These are phyloP conservation scores for Alternaria dauci DNA, from an alignment of 2,329 filamentous ascomycete species.

Conservation along the genomic window DNA sequence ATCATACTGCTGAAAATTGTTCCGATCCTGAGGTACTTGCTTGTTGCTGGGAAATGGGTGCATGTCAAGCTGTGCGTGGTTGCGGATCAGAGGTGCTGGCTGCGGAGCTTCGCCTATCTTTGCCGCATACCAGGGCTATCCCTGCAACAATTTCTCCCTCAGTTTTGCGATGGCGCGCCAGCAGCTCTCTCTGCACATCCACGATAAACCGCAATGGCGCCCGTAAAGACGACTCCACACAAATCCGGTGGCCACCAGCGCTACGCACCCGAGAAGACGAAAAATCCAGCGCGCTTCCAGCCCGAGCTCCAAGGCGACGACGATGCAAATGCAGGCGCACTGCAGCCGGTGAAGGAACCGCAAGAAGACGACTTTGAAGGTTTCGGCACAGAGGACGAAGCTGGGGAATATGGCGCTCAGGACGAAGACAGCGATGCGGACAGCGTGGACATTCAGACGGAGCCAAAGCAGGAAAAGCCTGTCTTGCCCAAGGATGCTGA, in stretches of 20 bases:
- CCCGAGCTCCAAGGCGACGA: conserved; percentile 31
- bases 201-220: conserved; percentile 38
- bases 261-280: conserved; percentile 27
- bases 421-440: conserved; percentile 28
- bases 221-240: conserved; percentile 33
- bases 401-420: conserved; percentile 8
- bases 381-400: conserved; percentile 30
- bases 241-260: conserved; percentile 33
- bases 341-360: conserved; percentile 30
- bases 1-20: background rate
- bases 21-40: background rate
- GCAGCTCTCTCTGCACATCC: conserved; percentile 24
- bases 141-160: conserved; percentile 45
- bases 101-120: conserved; percentile 27
- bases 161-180: conserved; percentile 32
- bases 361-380: conserved; percentile 38
- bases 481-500: conserved; percentile 75
- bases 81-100: conserved; percentile 17
- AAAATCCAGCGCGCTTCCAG: conserved; percentile 20
- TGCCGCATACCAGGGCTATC: conserved; percentile 27
- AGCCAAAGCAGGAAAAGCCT: conserved; percentile 35
- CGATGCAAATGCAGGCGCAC: conserved; percentile 34
- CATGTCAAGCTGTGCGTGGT: background rate
- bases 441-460: conserved; percentile 30
- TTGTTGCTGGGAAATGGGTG: background rate